Base-by-base conservation (phyloP, 768 basidiomycete species). In the Sarcomyxa edulis region DNA sequence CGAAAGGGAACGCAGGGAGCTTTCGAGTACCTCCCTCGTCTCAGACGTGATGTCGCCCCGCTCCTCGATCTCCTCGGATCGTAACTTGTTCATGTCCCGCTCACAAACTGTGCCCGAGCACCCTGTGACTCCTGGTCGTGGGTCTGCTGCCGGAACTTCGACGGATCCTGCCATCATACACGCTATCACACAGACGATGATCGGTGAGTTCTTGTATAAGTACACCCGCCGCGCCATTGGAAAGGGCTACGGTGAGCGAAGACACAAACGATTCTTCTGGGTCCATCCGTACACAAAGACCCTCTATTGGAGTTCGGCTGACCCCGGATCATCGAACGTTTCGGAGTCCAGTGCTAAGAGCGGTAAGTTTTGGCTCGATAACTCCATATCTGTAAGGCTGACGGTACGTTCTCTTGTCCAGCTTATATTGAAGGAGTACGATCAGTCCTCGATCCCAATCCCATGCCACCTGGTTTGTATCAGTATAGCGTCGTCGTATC, bases 201-300 rank as follows among this genome's bases (percentile, higher is more conserved):
- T 98, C 48, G 95, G 96, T 35, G 95, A 98, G 69, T 97, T 93
- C 64, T 61, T 99, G 66, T 90, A 88, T 75, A 98, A 98, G 70
- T 97, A 99, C 63, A 97, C 95, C 7, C 74, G 95, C 36, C 76
- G 79, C 41, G 65, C 87, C 12, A 78, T 98, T 52, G 91, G 93
- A 16, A 94, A 88, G 61, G 93, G 91, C 9, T 76, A 92, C 56
- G 89, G 89, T 15, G 85, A 91, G 58, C 82, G 78, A 57, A 69
- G 94, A 36, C 96, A 99, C 62, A 83, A 80, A 59, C 74, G 96
- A 25, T 99, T 93, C 79, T 96, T 98, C 74, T 99, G 96, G 96
- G 83, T 99, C n/a, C 95, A 98, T 61, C 96, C 96, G 14, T 99
- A 98, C 58, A 98, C 94, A 27, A 91, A 90, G 68, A 97, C 93